Percentiles rank a stretch among this genome's conserved stretches.
phyloP scores from a whole-genome alignment of 345 rosid species.

The Populus davidiana region DNA sequence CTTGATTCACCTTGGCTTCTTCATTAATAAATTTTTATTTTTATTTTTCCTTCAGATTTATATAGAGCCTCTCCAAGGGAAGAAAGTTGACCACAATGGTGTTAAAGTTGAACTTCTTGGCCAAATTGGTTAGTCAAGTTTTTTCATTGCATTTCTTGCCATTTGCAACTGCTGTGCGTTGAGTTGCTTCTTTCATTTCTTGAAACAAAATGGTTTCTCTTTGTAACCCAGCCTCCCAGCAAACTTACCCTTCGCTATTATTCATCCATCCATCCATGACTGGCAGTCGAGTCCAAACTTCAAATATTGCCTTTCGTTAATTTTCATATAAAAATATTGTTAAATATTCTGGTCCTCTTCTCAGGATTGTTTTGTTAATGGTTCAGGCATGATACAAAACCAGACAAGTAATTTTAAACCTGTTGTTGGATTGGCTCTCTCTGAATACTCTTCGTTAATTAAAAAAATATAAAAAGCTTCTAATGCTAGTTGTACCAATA shows the following conservation, averaged over 20 bases:
- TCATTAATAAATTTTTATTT: too few relatives aligned
- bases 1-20: too few relatives aligned
- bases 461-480: neutral
- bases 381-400: neutral
- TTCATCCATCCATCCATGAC: neutral
- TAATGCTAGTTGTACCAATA: neutral
- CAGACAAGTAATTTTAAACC: neutral
- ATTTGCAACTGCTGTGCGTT: too few relatives aligned
- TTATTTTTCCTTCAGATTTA: constrained; percentile 40
- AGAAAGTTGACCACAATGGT: constrained; percentile 93
- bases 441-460: neutral
- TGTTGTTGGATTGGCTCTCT: neutral
- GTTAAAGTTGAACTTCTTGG: constrained; percentile 95
- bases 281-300: neutral
- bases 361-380: neutral
- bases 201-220: neutral
- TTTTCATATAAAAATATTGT: neutral
- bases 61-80: constrained; percentile 86
- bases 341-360: neutral
- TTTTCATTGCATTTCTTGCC: neutral
- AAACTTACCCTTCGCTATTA: neutral
- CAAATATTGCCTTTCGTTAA: neutral
- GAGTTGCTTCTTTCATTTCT: neutral
- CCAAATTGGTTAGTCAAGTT: constrained; percentile 61
- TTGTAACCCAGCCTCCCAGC: neutral